phyloP scores from a whole-genome alignment of 176 grass and related monocot species.

The Neostapfia colusana region DNA sequence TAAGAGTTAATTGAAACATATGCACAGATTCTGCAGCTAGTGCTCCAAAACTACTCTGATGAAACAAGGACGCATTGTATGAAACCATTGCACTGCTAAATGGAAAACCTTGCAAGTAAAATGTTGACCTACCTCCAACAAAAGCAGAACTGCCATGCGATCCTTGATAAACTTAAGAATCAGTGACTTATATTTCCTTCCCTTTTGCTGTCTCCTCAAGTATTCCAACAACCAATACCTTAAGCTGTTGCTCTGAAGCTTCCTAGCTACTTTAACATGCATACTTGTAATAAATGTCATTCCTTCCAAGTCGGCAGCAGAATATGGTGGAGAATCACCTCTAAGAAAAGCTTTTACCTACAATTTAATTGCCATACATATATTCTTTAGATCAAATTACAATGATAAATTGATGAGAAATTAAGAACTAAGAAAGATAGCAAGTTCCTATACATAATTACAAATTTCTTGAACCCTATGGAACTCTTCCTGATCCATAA shows the following conservation, averaged over 20 bases:
- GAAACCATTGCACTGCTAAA: conserved; percentile 20
- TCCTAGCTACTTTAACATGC: conserved; percentile 80
- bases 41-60: background rate
- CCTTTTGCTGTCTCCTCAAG: conserved; percentile 73
- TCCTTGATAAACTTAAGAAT: conserved; percentile 81
- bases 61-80: background rate
- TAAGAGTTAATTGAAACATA: background rate
- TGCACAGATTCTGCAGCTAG: background rate
- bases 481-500: background rate
- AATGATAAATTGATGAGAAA: conserved; percentile 15
- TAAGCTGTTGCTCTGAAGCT: conserved; percentile 66
- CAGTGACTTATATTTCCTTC: conserved; percentile 64
- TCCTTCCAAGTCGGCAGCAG: conserved; percentile 74
- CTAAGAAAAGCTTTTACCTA: conserved; percentile 95
- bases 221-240: conserved; percentile 93
- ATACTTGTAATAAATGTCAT: conserved; percentile 76
- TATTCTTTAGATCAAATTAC: conserved; percentile 18
- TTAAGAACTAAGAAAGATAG: conserved; percentile 18
- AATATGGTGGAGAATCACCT: conserved; percentile 73
- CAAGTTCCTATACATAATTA: conserved; percentile 21
- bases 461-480: conserved; percentile 7
- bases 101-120: background rate
- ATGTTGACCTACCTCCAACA: conserved; percentile 67
- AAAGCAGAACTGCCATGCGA: conserved; percentile 66
- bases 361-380: conserved; percentile 27